Evolutionary conservation across 805 yeast genomes (phyloP).

Genomic region (Lipomyces sp.): DNA sequence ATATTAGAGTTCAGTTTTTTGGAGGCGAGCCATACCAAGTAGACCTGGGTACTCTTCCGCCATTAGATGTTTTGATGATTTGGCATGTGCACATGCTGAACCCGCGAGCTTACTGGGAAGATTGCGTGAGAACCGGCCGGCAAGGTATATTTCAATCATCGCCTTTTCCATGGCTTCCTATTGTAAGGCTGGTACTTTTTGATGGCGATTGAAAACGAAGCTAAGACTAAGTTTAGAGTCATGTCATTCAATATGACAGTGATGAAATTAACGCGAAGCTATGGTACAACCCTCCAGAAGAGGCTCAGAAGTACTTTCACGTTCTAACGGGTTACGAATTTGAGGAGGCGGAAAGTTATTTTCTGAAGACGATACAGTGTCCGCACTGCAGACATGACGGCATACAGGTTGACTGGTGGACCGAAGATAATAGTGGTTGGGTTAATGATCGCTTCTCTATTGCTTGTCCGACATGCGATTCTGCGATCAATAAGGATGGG

Average conservation of each 20-base stretch:
- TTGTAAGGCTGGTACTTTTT: background rate
- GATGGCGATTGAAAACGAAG: background rate
- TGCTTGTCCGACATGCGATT: background rate
- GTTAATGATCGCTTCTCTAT: background rate
- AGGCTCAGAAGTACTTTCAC: constrained; percentile 4
- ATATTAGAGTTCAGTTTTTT: background rate
- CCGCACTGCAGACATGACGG: background rate
- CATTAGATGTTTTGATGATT: constrained; percentile 29
- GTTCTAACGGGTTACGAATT: background rate
- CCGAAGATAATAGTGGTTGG: background rate
- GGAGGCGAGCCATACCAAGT: background rate
- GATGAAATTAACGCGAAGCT: background rate
- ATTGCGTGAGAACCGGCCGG: constrained; percentile 8
- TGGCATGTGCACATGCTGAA: constrained; percentile 30
- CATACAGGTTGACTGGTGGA: background rate
- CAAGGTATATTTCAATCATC: background rate
- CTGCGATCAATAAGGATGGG: background rate
- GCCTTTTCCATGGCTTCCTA: constrained; percentile 6
- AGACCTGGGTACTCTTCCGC: constrained; percentile 18
- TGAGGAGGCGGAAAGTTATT: background rate
- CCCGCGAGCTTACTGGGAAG: constrained; percentile 25
- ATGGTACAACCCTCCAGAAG: background rate
- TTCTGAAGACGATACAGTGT: background rate
- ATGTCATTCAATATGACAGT: background rate
- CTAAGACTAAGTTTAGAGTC: background rate